These are phyloP conservation scores for Fusarium domesticum DNA, from an alignment of 2,329 filamentous ascomycete genomes.

Conservation along the genomic window DNA sequence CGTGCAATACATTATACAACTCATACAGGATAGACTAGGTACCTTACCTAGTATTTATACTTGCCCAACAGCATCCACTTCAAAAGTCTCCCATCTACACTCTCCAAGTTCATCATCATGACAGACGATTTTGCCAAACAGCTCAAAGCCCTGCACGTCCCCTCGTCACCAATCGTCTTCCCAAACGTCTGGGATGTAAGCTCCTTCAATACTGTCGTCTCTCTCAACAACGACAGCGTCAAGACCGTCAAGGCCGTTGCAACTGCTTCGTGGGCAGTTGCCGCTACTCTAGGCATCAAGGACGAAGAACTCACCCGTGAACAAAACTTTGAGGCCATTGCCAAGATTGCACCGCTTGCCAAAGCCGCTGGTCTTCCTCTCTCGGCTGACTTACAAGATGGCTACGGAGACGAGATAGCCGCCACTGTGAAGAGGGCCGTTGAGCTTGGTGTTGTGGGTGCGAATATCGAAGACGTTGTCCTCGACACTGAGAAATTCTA, in stretches of 20 bases:
- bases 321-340: slow-evolving; percentile 48
- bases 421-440: slow-evolving; percentile 46
- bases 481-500: slow-evolving; percentile 35
- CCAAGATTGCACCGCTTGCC: slow-evolving; percentile 43
- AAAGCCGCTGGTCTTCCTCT: slow-evolving; percentile 44
- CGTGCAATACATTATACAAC: no score
- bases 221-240: slow-evolving; percentile 36
- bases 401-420: slow-evolving; percentile 49
- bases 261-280: slow-evolving; percentile 51
- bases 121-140: slow-evolving; percentile 35
- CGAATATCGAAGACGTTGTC: slow-evolving; percentile 56
- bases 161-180: slow-evolving; percentile 50
- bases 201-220: slow-evolving; percentile 45
- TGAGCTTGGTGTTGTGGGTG: slow-evolving; percentile 51
- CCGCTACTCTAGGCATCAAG: slow-evolving; percentile 41
- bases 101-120: slow-evolving; percentile 12
- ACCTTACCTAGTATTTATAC: neutral
- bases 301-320: slow-evolving; percentile 50
- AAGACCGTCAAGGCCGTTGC: slow-evolving; percentile 45
- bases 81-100: neutral
- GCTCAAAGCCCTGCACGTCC: slow-evolving; percentile 46
- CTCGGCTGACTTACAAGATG: slow-evolving; percentile 59
- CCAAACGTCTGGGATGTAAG: slow-evolving; percentile 55
- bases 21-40: neutral
- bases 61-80: neutral